phyloP scores from a whole-genome alignment of 805 yeast genomes.

The Candida pseudoglaebosa region DNA sequence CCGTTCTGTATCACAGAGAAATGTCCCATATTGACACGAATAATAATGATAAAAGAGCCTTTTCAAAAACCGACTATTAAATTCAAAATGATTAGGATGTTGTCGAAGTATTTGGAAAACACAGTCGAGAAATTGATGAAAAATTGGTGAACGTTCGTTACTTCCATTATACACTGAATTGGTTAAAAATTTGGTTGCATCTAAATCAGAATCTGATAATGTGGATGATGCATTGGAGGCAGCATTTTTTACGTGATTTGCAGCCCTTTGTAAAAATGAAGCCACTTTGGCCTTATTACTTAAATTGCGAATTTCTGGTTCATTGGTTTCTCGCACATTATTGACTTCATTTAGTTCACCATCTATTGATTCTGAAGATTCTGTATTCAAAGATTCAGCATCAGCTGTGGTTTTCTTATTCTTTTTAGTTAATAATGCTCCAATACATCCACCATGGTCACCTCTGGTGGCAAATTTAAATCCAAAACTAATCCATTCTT shows the following conservation, averaged over 20 bases:
- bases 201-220: conserved; percentile 15
- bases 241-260: conserved; percentile 36
- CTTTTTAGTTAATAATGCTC: conserved; percentile 28
- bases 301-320: not conserved
- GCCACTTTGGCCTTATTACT: conserved; percentile 23
- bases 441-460: conserved; percentile 62
- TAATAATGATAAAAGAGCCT: conserved; percentile 82
- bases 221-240: conserved; percentile 22
- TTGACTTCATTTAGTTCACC: conserved; percentile 8
- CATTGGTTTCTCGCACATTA: not conserved
- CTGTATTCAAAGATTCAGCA: conserved; percentile 10
- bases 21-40: conserved; percentile 94
- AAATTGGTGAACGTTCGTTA: conserved; percentile 67
- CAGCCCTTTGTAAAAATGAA: conserved; percentile 38
- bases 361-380: conserved; percentile 8
- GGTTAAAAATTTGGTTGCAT: conserved; percentile 23
- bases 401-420: conserved; percentile 9
- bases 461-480: conserved; percentile 82
- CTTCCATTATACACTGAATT: conserved; percentile 34
- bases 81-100: conserved; percentile 72
- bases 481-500: conserved; percentile 95
- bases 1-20: conserved; percentile 68
- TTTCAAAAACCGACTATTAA: conserved; percentile 82
- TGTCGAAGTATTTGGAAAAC: conserved; percentile 76
- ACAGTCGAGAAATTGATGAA: conserved; percentile 91